phyloP scores from a whole-genome alignment of 495 filamentous ascomycete species.

The Letharia lupina region DNA sequence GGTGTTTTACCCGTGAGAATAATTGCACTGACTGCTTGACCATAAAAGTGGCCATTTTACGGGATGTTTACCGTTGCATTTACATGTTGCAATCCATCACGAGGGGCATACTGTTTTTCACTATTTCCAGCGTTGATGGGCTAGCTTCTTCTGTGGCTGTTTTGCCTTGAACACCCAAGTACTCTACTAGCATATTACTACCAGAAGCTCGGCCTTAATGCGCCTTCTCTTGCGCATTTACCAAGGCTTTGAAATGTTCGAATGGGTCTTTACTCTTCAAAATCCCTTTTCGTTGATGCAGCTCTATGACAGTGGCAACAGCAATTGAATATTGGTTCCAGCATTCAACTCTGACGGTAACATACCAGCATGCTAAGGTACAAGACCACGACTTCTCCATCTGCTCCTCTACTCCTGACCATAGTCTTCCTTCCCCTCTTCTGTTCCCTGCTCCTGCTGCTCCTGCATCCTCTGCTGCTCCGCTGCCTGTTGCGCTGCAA shows the following conservation, averaged over 20 bases:
- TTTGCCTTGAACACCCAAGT: background rate
- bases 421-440: slow-evolving; percentile 29
- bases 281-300: background rate
- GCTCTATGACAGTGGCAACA: background rate
- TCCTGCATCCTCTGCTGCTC: slow-evolving; percentile 61
- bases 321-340: background rate
- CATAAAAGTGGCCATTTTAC: background rate
- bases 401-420: slow-evolving; percentile 30
- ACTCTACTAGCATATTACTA: no score
- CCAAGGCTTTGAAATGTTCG: background rate
- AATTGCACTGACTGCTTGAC: background rate
- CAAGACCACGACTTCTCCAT: background rate
- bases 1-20: background rate
- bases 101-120: no score
- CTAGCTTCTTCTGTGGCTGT: background rate
- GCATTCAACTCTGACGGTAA: background rate
- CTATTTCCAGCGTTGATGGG: background rate
- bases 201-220: no score
- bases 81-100: background rate
- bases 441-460: slow-evolving; percentile 44
- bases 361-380: slow-evolving; percentile 8
- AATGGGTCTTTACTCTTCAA: background rate
- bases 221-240: background rate
- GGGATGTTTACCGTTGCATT: background rate
- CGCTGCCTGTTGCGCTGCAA: slow-evolving; percentile 74